Evolutionary conservation across 2,329 filamentous ascomycete genomes (phyloP), one percentile per base, ranked within the genome.

Genomic region (Sporothrix brasiliensis): DNA sequence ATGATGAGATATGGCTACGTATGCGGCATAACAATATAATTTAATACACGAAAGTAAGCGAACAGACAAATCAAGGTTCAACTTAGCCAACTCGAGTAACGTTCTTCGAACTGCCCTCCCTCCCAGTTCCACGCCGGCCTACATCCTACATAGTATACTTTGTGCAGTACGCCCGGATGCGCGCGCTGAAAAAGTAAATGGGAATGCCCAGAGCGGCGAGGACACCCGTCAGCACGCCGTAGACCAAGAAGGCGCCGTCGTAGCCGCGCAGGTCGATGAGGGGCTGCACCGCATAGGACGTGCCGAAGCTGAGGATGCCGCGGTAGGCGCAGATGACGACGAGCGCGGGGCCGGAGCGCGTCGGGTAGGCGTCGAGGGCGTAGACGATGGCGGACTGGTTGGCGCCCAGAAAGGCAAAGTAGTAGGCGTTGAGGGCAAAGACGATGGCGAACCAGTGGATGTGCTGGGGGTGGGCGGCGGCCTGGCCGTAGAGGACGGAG

Each of bases 321-420:
- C 54, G 54, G 54, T 58, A 58, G 14, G 54, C 54, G 16, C 54
- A 58, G 14, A 58, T 58, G 27, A 58, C 54, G 27, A 58, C 54
- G 4, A 58, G 54, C 4, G 39, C 54, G 4, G 54, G 54, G 16
- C 54, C 54, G 2, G 54, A 58, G 54, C 54, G 54, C 14, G 54
- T 58, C 16, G 54, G 54, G 54, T 58, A 58, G 10, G 54, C 54
- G 27, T 58, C 54, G 10, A 58, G 27, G 5, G 54, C 54, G 19
- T 58, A 58, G 27, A 58, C 54, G 16, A 58, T 58, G 54, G 54
- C 54, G 24, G 54, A 58, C 54, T 58, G 54, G 54, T 58, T 58
- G 27, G 54, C 54, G 27, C 54, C 54, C 1, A 58, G 3, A 2
- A 58, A 58, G 27, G 54, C 27, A 39, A 58, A 58, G 30, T 58